Evolutionary conservation across 2,329 filamentous ascomycete genomes (phyloP).

Genomic region (Trichophyton benhamiae): DNA sequence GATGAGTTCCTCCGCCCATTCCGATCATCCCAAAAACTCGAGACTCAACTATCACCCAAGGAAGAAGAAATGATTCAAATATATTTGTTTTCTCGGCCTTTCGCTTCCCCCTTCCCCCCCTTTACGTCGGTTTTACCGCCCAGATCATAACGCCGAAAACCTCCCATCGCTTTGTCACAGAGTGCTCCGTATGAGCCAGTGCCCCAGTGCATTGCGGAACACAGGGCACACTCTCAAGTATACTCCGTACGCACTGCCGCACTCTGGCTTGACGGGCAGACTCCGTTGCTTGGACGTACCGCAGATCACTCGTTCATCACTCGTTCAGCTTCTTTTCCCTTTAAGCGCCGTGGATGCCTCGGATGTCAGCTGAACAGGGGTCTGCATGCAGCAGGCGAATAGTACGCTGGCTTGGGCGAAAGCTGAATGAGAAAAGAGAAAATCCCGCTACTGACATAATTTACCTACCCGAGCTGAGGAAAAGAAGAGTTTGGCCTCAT

Average conservation of each 20-base stretch:
- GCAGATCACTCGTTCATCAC: not conserved
- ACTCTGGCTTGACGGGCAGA: not conserved
- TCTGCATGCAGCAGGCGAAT: not conserved
- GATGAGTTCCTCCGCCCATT: not conserved
- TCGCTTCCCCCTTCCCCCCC: not conserved
- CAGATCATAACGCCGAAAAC: not conserved
- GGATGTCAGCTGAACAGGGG: slow-evolving; percentile 3
- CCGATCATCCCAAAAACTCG: not conserved
- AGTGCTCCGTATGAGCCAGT: not conserved
- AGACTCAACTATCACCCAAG: not conserved
- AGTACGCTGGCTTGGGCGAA: not conserved
- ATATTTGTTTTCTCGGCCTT: not conserved
- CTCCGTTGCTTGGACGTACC: not conserved
- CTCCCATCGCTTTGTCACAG: not conserved
- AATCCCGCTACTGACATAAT: not conserved
- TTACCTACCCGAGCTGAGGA: not conserved
- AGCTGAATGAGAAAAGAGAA: slow-evolving; percentile 3
- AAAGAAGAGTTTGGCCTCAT: not conserved
- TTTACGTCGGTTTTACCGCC: not conserved
- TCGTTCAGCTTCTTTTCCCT: not conserved
- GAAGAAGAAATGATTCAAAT: not conserved
- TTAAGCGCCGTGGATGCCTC: slow-evolving; percentile 2
- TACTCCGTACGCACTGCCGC: not conserved
- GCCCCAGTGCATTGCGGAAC: not conserved
- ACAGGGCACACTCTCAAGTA: not conserved